Conservation (phyloP, 768 basidiomycete species). For the Heimioporus sp. region DNA sequence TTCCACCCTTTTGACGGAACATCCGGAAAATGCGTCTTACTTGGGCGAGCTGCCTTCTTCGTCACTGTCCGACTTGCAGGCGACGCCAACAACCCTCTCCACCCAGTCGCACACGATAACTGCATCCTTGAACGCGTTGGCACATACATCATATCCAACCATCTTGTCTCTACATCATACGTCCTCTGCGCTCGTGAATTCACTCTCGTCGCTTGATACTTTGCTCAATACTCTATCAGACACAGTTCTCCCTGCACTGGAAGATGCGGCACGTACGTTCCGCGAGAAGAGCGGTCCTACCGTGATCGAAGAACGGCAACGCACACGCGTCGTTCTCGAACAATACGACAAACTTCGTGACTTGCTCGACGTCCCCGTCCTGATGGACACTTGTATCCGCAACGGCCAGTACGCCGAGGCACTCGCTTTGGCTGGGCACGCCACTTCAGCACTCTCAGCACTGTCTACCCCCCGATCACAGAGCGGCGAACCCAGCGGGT, state of each 20-base stretch:
- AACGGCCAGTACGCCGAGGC: constrained; percentile 94
- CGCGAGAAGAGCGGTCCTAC: constrained; percentile 61
- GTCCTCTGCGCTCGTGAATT: constrained; percentile 67
- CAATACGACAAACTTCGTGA: constrained; percentile 93
- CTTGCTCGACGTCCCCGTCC: constrained; percentile 83
- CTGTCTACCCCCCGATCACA: constrained; percentile 36
- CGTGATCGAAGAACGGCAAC: constrained; percentile 71
- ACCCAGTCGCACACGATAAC: constrained; percentile 86
- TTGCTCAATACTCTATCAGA: constrained; percentile 71
- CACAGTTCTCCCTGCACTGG: constrained; percentile 71
- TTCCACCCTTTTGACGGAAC: constrained; percentile 11
- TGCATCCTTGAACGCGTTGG: constrained; percentile 84
- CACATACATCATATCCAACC: constrained; percentile 87
- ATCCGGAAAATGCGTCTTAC: constrained; percentile 43
- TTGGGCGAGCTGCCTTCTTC: constrained; percentile 64
- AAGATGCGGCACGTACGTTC: constrained; percentile 70
- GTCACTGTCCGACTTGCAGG: constrained; percentile 62
- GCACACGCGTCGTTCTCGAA: constrained; percentile 84
- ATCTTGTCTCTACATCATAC: constrained; percentile 87
- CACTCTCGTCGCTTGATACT: constrained; percentile 70
- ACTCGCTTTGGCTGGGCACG: constrained; percentile 78
- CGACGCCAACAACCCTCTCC: constrained; percentile 73
- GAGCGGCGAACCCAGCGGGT: constrained; percentile 36
- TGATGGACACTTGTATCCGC: constrained; percentile 91
- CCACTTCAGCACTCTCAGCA: constrained; percentile 46